Base-by-base conservation (phyloP, 768 basidiomycete species). In the Russula sp. region DNA sequence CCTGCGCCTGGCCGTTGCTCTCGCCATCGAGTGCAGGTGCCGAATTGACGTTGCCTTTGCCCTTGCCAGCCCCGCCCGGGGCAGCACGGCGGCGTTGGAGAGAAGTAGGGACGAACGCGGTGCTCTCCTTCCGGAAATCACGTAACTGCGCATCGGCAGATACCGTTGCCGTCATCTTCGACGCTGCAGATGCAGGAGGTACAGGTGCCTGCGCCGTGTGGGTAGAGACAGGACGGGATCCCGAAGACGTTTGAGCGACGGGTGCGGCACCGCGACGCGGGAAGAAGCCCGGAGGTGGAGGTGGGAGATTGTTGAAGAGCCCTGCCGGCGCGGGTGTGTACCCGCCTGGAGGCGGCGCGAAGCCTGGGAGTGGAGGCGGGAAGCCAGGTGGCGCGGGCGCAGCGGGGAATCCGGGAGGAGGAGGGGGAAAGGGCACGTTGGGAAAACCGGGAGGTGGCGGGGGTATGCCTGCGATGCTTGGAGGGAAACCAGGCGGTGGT, bases 51-150 rank as follows among this genome's bases (percentile, higher is more conserved):
- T 59, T 56, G 35, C 47, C 34, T 18, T 13, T 68, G 13, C 74
- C 67, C 5, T 71, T 68, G 20, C 71, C 71, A 41, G 75, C 73
- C 7, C 50, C 51, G 2, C 59, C 29, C 7, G 51, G 35, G 9
- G 49, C 45, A 10, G 71, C 65, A 62, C 81, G 87, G 73, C 88
- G 93, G 50, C 90, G 83, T 73, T 91, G 92, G 55, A 96, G 74
- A 3, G 88, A 78, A 2, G 86, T 71, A 4, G 97, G 97, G 5
- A 98, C 83, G 69, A 99, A 98, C 0, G 90, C 84, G 0, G 93
- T 96, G 9, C 90, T 88, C 72, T 99, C 97, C 73, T 93, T 94
- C 76, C 94, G 93, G 63, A 98, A 78, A 73, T 99, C 93, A 14
- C 96, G 88, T 54, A 99, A 74, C 70, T 93, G 81, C 5, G 97